Evolutionary conservation across 331 rosid genomes (phyloP).

Genomic region (Malus hybrid): DNA sequence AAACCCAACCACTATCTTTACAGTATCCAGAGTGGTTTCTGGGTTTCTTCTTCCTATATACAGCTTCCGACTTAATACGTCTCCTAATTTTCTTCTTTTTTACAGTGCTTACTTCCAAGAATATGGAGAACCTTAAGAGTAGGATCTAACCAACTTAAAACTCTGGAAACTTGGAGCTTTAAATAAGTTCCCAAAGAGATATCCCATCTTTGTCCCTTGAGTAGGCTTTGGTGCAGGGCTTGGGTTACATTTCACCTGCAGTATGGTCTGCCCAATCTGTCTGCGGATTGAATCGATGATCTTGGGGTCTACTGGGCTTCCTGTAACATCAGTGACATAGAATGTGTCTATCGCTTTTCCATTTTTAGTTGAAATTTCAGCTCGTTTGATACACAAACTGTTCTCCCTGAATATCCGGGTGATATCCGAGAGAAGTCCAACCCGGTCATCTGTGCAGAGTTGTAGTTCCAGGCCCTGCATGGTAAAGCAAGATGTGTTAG

Average conservation of each 20-base stretch:
- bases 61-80: slow-evolving; percentile 7
- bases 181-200: slow-evolving; percentile 62
- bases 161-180: slow-evolving; percentile 63
- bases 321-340: slow-evolving; percentile 77
- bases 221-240: slow-evolving; percentile 38
- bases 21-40: slow-evolving; percentile 11
- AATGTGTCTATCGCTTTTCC: slow-evolving; percentile 71
- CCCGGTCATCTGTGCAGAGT: slow-evolving; percentile 67
- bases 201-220: slow-evolving; percentile 46
- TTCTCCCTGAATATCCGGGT: slow-evolving; percentile 89
- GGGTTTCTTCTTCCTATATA: background rate
- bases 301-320: slow-evolving; percentile 73
- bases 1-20: slow-evolving; percentile 16
- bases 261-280: slow-evolving; percentile 52
- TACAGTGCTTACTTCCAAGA: slow-evolving; percentile 21
- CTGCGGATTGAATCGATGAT: slow-evolving; percentile 67
- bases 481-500: slow-evolving; percentile 17
- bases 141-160: slow-evolving; percentile 68
- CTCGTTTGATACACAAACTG: slow-evolving; percentile 76
- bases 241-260: slow-evolving; percentile 58
- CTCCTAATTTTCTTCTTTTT: background rate
- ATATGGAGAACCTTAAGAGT: slow-evolving; percentile 40
- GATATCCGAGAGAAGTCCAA: slow-evolving; percentile 86
- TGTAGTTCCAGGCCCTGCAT: slow-evolving; percentile 89
- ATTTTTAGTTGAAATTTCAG: slow-evolving; percentile 71